phyloP scores from a whole-genome alignment of 345 rosid species.

The Stellera chamaejasme region DNA sequence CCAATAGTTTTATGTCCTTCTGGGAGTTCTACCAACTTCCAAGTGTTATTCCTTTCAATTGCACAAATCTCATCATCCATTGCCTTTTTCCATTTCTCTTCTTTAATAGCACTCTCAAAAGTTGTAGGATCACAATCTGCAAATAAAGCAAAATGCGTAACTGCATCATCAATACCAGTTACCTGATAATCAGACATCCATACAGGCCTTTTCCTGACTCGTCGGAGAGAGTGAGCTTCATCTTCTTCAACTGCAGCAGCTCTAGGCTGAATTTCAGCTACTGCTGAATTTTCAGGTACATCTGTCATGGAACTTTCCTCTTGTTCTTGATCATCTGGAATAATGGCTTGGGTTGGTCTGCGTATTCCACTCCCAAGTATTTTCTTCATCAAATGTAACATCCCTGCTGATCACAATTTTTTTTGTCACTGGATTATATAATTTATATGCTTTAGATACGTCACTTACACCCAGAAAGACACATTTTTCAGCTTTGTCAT shows the following conservation, averaged over 20 bases:
- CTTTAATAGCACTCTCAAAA: no score
- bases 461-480: conserved; percentile 1
- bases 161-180: neutral
- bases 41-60: no score
- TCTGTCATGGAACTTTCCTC: neutral
- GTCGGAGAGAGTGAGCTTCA: no score
- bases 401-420: neutral
- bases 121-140: neutral
- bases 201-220: neutral
- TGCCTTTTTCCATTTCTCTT: no score
- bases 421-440: neutral
- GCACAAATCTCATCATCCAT: no score
- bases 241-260: neutral
- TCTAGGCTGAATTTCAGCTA: no score
- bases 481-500: conserved; percentile 2
- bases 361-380: neutral
- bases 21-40: no score
- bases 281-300: neutral
- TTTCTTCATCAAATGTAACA: neutral
- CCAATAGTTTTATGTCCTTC: no score
- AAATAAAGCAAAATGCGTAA: neutral
- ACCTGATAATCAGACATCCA: neutral
- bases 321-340: neutral
- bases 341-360: neutral
- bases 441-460: neutral